Evolutionary conservation across 371 early-diverging fungal genomes (phyloP), one percentile per base, ranked within the genome.

Genomic region (Rhizoclosmatium hyalinum): DNA sequence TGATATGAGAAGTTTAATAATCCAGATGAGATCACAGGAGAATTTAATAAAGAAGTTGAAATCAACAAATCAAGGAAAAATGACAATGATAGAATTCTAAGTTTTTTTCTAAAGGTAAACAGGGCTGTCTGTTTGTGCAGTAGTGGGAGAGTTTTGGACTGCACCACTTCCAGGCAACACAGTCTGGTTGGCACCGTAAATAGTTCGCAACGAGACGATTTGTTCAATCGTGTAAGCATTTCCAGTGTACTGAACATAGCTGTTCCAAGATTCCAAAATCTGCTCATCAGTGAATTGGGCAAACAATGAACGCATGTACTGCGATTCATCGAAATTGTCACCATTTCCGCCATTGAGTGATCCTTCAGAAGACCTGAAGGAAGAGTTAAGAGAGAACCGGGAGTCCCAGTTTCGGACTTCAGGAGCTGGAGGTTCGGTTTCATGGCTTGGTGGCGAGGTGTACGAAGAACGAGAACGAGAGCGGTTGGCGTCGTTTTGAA

Each of bases 231-330:
- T 58, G 43, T 70, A 70, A 19, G 56, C 60, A 56, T 70, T 57
- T 12, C 70, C 70, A 6, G 70, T 70, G 60, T 70, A 70, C 21
- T 8, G n/a, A 8, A 70, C 70, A 44, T 70, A 70, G 2, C 58
- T 21, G 60, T 70, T 70, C 70, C 70, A 70, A 58, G 58, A 57
- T 32, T 70, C 70, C 42, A 70, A 58, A 70, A 70, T 70, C 44
- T 70, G 70, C 43, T 55, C 46, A 58, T 70, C 70, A 17, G 56
- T 58, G 43, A 70, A 70, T 42, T 70, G 70, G 41, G 70, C 56
- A 42, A 70, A 70, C 21, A 70, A 43, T 2, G 70, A 45, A 17
- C 58, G 56, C 70, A 70, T 70, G 60, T 70, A 70, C 12, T 58
- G 41, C 24, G 58, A 3, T 21, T 70, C 70, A 44, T 70, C 58